These are phyloP conservation scores for Phyllosticta ampelicida DNA, from an alignment of 2,329 filamentous ascomycete species.

Conservation along the genomic window DNA sequence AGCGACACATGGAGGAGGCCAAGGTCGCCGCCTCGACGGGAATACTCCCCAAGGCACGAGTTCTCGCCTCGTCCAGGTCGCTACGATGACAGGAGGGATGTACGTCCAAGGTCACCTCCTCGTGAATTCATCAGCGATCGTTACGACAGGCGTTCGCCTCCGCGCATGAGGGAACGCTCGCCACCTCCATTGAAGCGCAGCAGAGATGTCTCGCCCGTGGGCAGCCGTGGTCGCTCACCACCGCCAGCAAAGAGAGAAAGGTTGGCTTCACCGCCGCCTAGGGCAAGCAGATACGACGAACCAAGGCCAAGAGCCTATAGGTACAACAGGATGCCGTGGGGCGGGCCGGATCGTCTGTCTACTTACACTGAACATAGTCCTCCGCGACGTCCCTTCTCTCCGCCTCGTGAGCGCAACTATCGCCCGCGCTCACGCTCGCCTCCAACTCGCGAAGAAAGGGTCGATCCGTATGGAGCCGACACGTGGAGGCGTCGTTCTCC, in stretches of 20 bases:
- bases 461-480: slow-evolving; percentile 37
- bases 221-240: slow-evolving; percentile 36
- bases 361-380: slow-evolving; percentile 15
- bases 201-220: slow-evolving; percentile 36
- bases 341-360: not conserved
- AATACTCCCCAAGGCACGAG: slow-evolving; percentile 28
- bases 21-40: slow-evolving; percentile 39
- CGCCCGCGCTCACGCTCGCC: slow-evolving; percentile 45
- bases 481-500: slow-evolving; percentile 45
- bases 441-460: slow-evolving; percentile 39
- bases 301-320: slow-evolving; percentile 30
- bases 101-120: slow-evolving; percentile 28
- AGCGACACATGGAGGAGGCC: slow-evolving; percentile 34
- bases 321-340: slow-evolving; percentile 14
- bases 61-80: slow-evolving; percentile 5
- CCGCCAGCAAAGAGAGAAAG: slow-evolving; percentile 31
- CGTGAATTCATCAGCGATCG: slow-evolving; percentile 25
- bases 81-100: slow-evolving; percentile 27
- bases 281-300: slow-evolving; percentile 33
- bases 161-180: slow-evolving; percentile 32
- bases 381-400: slow-evolving; percentile 32
- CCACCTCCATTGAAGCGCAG: slow-evolving; percentile 33
- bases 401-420: slow-evolving; percentile 30
- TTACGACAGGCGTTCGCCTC: slow-evolving; percentile 30
- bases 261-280: slow-evolving; percentile 26